Evolutionary conservation across 192 early-diverging fungal species (phyloP).

Genomic region (Ambispora gerdemannii): DNA sequence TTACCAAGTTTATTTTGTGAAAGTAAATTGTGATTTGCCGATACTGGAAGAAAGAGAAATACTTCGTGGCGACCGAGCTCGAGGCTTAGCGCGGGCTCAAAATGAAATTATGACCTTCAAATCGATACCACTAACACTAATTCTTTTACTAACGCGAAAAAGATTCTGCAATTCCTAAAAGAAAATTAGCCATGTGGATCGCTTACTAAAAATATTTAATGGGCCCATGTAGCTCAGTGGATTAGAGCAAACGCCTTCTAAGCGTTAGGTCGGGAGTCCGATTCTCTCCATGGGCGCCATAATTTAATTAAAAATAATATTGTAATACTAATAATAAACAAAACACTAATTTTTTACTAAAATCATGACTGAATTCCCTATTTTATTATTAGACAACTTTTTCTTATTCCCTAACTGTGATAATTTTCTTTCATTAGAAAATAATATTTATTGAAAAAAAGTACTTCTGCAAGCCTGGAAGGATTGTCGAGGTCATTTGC

Average conservation of each 20-base stretch:
- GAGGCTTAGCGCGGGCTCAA: not conserved
- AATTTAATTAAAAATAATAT: conserved; percentile 24
- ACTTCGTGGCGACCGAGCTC: not conserved
- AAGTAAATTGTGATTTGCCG: not conserved
- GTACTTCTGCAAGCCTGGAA: conserved; percentile 15
- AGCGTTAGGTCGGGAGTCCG: conserved; percentile 16
- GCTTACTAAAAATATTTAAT: conserved; percentile 20
- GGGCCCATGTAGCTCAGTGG: conserved; percentile 20
- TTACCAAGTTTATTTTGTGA: not conserved
- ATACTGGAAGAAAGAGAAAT: conserved; percentile 4
- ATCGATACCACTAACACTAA: not conserved
- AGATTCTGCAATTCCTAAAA: conserved; percentile 12
- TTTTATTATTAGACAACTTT: conserved; percentile 24
- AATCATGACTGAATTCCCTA: conserved; percentile 20
- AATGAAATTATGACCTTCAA: conserved; percentile 1
- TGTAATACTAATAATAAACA: conserved; percentile 7
- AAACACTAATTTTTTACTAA: not conserved
- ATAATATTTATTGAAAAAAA: conserved; percentile 14
- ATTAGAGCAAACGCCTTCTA: conserved; percentile 12
- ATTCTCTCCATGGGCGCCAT: conserved; percentile 22
- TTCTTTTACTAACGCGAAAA: not conserved
- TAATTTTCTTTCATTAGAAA: conserved; percentile 6
- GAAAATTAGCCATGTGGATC: not conserved
- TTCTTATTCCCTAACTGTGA: conserved; percentile 13
- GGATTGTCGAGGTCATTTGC: conserved; percentile 3